Evolutionary conservation across 2,329 filamentous ascomycete genomes (phyloP), one percentile per base, ranked within the genome.

Genomic region (Fusarium setosum): DNA sequence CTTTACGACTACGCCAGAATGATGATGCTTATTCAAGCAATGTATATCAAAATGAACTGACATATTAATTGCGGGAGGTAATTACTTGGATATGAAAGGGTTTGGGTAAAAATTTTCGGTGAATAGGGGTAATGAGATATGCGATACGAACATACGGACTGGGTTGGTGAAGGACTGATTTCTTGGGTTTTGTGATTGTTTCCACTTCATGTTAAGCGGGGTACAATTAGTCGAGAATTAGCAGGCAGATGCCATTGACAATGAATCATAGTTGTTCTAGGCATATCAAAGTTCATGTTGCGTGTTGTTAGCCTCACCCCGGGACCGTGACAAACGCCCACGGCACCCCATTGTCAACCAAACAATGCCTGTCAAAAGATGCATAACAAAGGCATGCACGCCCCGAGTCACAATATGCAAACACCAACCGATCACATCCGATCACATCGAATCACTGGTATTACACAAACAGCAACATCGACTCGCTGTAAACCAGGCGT

Each of bases 101-200:
- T 41, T 38, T 52, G 26, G 37, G 6, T 21, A 26, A 20, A 35
- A 17, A 24, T 24, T 45, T 17, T 24, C 26, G 26, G 55, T 29
- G 42, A 8, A 58, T 41, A 44, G 37, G 29, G 35, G 17, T 72
- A 69, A 72, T 61, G 69, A 72, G 67, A 71, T 45, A 72, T 66
- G 67, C 35, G 67, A 63, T 48, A 70, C 54, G 65, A 67, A 60
- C 47, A 61, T 47, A 51, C 56, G 55, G 56, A 42, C 26, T 47
- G 44, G 49, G 49, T 52, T 45, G 37, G 32, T 38, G 54, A 45
- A 63, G 59, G 56, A 55, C 32, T 38, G 57, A 11, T 56, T 49
- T 49, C 17, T 40, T 42, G 41, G 37, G 40, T 56, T 45, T 26
- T 13, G 41, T 52, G 31, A 48, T 56, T 41, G 31, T 60, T 61